Base-by-base conservation (phyloP, 202 grass and related monocot species). In the Dendrocalamus latiflorus region DNA sequence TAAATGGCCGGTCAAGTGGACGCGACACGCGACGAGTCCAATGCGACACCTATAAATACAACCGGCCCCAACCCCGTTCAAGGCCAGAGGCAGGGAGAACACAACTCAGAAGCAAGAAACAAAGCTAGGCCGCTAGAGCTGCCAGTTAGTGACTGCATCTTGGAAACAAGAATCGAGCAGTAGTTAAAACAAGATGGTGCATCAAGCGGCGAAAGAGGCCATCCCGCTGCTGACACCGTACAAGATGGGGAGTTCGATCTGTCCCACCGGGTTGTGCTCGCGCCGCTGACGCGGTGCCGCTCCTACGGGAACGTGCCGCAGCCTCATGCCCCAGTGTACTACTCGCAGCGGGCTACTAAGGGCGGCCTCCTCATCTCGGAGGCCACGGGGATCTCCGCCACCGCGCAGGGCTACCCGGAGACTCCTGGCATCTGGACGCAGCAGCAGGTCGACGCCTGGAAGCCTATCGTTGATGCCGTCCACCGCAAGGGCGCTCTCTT, bases 371-470 rank as follows among this genome's bases (percentile, higher is more conserved):
- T 97, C 8, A 87, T 97, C 71, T 0, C 87, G 0, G 91, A 97
- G 77, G 94, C 80, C 76, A 85, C 91, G 0, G 88, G 59, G 1
- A 53, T 97, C 17, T 97, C 91, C 10, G 30, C 85, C 77, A 89
- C 88, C 5, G 89, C 91, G 1, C 84, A 92, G 47, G 91, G 87
- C 0, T 94, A 76, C 17, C 74, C 62, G 38, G 83, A 88, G 20
- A 68, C 90, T 3, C 94, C 94, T 0, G 89, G 94, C 25, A 86
- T 97, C 43, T 97, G 88, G 89, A 90, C 91, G 25, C 79, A 71
- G 63, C 79, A 97, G 81, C 91, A 97, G 53, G 77, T 97, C 13
- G 65, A 88, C 0, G 87, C 91, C 0, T 97, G 94, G 94, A 94
- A 87, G 21, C 91, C 94, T 21, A 87, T 97, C 53, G 88, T 97